Conservation (phyloP, 257 asterid genomes). For the Plectranthus barbatus region DNA sequence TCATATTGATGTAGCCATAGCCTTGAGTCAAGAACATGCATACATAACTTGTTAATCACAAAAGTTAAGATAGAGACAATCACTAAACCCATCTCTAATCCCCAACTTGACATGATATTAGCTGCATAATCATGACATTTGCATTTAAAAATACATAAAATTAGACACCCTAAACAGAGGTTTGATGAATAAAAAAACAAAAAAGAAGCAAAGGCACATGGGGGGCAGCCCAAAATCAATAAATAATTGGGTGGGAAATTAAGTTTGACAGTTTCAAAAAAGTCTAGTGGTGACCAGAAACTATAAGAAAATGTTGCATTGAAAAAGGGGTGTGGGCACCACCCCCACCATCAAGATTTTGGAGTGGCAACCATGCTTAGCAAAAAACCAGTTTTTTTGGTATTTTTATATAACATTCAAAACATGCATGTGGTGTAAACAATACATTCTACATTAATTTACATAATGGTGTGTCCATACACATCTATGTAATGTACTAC, state of each 20-base stretch:
- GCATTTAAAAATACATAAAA: conserved; percentile 4
- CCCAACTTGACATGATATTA: conserved; percentile 25
- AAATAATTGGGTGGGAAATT: conserved; percentile 10
- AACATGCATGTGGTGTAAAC: no score
- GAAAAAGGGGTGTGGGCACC: conserved; percentile 24
- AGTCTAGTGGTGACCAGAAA: conserved; percentile 20
- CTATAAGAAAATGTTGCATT: conserved; percentile 11
- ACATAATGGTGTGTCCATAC: no score
- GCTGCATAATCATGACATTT: conserved; percentile 16
- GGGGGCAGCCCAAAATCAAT: conserved; percentile 25
- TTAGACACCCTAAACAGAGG: conserved; percentile 17
- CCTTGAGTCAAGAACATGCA: background rate
- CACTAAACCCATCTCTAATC: conserved; percentile 15
- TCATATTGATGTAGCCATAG: background rate
- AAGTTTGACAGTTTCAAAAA: conserved; percentile 22
- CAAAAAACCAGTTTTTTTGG: background rate
- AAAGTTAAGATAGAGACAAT: conserved; percentile 20
- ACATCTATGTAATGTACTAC: no score
- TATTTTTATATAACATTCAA: no score
- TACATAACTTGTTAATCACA: conserved; percentile 18
- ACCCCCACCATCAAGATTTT: conserved; percentile 6
- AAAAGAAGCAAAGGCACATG: conserved; percentile 29
- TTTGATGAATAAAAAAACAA: conserved; percentile 17
- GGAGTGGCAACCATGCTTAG: conserved; percentile 19
- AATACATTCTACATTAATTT: no score